These are phyloP conservation scores for Pleurotus sapidus DNA, from an alignment of 768 basidiomycete genomes.

Conservation along the genomic window DNA sequence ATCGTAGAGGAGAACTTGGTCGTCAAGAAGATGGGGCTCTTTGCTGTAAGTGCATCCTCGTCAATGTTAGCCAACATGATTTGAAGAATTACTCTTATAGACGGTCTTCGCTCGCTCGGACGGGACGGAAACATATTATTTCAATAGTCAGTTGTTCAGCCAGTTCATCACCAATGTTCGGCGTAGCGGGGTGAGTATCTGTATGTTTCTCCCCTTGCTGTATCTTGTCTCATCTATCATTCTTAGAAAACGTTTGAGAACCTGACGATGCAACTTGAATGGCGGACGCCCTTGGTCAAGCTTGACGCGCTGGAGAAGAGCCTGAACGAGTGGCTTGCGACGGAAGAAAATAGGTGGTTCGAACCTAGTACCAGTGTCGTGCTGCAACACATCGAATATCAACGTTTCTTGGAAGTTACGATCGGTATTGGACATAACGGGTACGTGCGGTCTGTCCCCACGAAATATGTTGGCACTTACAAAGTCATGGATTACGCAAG, in stretches of 20 bases:
- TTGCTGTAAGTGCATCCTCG: slow-evolving; percentile 45
- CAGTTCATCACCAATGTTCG: slow-evolving; percentile 79
- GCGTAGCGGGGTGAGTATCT: slow-evolving; percentile 55
- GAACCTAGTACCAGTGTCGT: slow-evolving; percentile 63
- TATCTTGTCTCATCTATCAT: not conserved
- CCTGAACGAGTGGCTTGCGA: slow-evolving; percentile 73
- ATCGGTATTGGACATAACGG: slow-evolving; percentile 61
- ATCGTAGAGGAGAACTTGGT: slow-evolving; percentile 59
- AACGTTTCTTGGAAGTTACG: slow-evolving; percentile 65
- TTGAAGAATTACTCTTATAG: slow-evolving; percentile 18
- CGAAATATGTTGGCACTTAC: too few relatives aligned
- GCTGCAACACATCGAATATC: slow-evolving; percentile 62
- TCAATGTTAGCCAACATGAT: not conserved
- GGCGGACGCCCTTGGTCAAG: slow-evolving; percentile 72
- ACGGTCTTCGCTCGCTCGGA: slow-evolving; percentile 72
- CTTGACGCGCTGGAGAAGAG: slow-evolving; percentile 65
- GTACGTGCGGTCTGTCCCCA: slow-evolving; percentile 17
- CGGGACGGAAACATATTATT: slow-evolving; percentile 79
- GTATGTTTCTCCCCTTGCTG: too few relatives aligned
- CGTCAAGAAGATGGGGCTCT: slow-evolving; percentile 79
- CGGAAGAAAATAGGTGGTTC: slow-evolving; percentile 80
- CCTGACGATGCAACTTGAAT: slow-evolving; percentile 68
- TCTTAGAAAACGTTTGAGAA: slow-evolving; percentile 63
- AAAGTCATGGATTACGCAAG: not conserved
- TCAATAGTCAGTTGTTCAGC: slow-evolving; percentile 71